phyloP scores from a whole-genome alignment of 2,329 filamentous ascomycete genomes.

The Alternaria viburni region DNA sequence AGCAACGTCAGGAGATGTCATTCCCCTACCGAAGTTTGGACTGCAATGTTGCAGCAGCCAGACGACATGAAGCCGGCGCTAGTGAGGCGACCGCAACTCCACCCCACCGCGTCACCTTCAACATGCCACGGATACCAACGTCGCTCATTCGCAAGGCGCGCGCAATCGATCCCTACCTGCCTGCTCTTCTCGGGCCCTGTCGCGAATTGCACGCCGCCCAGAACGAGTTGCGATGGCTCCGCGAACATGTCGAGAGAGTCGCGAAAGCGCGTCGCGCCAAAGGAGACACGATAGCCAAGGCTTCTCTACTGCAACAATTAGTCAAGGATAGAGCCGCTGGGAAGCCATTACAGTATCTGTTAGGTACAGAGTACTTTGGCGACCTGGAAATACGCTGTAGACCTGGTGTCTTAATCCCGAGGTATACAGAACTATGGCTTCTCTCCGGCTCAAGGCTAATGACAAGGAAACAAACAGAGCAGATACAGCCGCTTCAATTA shows the following conservation, averaged over 20 bases:
- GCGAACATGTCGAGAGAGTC: conserved; percentile 57
- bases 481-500: conserved; percentile 54
- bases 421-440: conserved; percentile 52
- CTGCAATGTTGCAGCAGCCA: neutral
- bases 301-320: conserved; percentile 31
- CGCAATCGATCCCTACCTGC: conserved; percentile 62
- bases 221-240: conserved; percentile 77
- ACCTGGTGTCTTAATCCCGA: conserved; percentile 83
- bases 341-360: conserved; percentile 84
- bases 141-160: conserved; percentile 63
- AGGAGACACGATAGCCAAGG: conserved; percentile 24
- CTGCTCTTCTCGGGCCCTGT: conserved; percentile 68
- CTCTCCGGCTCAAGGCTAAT: conserved; percentile 15
- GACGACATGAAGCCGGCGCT: neutral
- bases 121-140: conserved; percentile 66
- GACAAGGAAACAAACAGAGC: conserved; percentile 40
- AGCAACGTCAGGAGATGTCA: too few species aligned
- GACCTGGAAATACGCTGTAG: conserved; percentile 77
- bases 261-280: conserved; percentile 26
- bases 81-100: neutral
- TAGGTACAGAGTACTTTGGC: conserved; percentile 89
- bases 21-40: neutral
- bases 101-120: conserved; percentile 4
- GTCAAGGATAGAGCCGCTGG: conserved; percentile 59
- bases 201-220: conserved; percentile 67